A percentile compares a stretch with the other conserved stretches of the same genome.
These are phyloP conservation scores for Plasmopara viticola DNA, from an alignment of 352 stramenopile genomes.

Conservation along the genomic window DNA sequence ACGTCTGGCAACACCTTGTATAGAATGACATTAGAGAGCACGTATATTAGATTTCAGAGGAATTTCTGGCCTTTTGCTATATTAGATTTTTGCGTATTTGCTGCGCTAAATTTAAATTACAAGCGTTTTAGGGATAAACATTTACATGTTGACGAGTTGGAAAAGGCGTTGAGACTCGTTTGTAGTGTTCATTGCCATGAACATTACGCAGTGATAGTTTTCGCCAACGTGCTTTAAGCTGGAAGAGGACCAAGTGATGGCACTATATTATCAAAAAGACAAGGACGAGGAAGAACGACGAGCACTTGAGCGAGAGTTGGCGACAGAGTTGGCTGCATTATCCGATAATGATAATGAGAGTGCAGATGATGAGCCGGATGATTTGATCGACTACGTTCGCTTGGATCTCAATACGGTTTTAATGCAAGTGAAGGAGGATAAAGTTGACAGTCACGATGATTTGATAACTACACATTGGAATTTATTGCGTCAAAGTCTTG, in stretches of 20 bases:
- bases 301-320: conserved; percentile 41
- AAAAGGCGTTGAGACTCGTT: too few relatives aligned
- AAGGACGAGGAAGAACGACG: conserved; percentile 39
- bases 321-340: conserved; percentile 26
- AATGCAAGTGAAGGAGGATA: conserved; percentile 5
- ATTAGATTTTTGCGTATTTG: too few relatives aligned
- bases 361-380: conserved; percentile 5
- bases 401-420: conserved; percentile 32
- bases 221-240: conserved; percentile 6
- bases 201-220: too few relatives aligned
- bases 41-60: too few relatives aligned
- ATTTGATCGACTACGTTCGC: conserved; percentile 19
- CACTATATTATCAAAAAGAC: conserved; percentile 12
- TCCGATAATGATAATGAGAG: conserved; percentile 11
- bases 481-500: conserved; percentile 32
- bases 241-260: conserved; percentile 5
- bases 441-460: conserved; percentile 1
- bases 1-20: too few relatives aligned
- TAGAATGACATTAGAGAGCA: too few relatives aligned
- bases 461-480: conserved; percentile 13
- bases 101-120: too few relatives aligned
- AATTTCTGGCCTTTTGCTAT: too few relatives aligned
- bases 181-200: too few relatives aligned
- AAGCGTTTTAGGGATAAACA: too few relatives aligned
- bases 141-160: too few relatives aligned